Evolutionary conservation across 768 basidiomycete species (phyloP).

Genomic region (Trametes punicea): DNA sequence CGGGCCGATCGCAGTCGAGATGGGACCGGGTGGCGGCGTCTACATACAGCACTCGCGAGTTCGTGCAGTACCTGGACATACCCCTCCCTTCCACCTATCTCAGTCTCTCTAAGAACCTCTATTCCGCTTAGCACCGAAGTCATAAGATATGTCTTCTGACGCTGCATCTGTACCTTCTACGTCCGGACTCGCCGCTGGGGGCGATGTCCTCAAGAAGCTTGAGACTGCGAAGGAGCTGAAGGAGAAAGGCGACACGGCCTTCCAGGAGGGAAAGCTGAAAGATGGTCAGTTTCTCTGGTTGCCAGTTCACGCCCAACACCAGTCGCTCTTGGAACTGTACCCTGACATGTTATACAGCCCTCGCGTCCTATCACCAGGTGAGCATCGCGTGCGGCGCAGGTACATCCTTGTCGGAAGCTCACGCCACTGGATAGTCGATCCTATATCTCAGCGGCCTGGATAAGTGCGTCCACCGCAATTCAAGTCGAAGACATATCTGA

Average conservation of each 20-base stretch:
- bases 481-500: neutral
- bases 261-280: slow-evolving; percentile 32
- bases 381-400: slow-evolving; percentile 8
- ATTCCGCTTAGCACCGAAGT: neutral
- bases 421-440: slow-evolving; percentile 42
- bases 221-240: slow-evolving; percentile 49
- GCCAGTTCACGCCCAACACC: neutral
- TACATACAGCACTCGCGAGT: neutral
- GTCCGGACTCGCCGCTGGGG: slow-evolving; percentile 4
- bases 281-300: slow-evolving; percentile 23
- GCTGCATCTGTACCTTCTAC: slow-evolving; percentile 12
- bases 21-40: neutral
- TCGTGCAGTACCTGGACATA: neutral
- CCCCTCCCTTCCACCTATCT: neutral
- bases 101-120: neutral
- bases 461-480: slow-evolving; percentile 49
- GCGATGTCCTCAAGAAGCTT: slow-evolving; percentile 46
- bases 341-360: slow-evolving; percentile 40
- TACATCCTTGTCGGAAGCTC: neutral
- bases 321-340: too few relatives aligned
- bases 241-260: slow-evolving; percentile 34
- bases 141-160: slow-evolving; percentile 5
- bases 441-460: slow-evolving; percentile 74
- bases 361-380: slow-evolving; percentile 71
- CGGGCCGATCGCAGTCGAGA: neutral